Evolutionary conservation across 768 basidiomycete species (phyloP), one percentile per base, ranked within the genome.

Genomic region (Saitozyma podzolica): DNA sequence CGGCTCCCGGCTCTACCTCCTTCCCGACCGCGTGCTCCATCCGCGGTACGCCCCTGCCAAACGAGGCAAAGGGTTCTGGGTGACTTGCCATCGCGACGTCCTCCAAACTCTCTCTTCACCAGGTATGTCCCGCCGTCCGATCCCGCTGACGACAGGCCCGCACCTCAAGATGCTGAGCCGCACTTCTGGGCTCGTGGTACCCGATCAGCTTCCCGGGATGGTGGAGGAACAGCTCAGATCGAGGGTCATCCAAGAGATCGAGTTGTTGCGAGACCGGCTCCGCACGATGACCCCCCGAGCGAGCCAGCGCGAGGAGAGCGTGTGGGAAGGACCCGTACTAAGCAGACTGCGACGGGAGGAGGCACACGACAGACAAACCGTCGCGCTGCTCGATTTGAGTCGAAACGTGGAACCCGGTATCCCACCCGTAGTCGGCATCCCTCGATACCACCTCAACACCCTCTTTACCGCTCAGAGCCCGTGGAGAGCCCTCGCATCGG

Each of bases 11-110:
- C 39, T 29, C 29, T 29, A 29, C 29, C 19, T 61, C 13, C 11
- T 54, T 13, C 59, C 59, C 8, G 40, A 61, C 40, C 29, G 52
- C 8, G 48, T 61, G 8, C 17, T 61, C 14, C 52, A 40, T 19
- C 50, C 51, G 11, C 40, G 20, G 10, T 47, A n/a, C 13, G 58
- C 45, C 13, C 17, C 48, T 9, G 41, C 19, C 9, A 13, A 45
- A 11, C 17, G 43, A 61, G 59, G 59, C 20, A 53, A 43, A 39
- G 50, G 51, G 39, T 11, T 41, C 9, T 61, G 52, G 50, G 40
- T 48, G 17, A 40, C 19, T n/a, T 61, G 51, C 50, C 13, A 54
- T 43, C 7, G 37, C 42, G 29, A 40, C 7, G 42, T 54, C 40
- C 29, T 54, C 3, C n/a, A 53, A 13, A 14, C 11, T 10, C 49